phyloP scores from a whole-genome alignment of 176 grass and related monocot genomes.

The Aegilops bicornis region DNA sequence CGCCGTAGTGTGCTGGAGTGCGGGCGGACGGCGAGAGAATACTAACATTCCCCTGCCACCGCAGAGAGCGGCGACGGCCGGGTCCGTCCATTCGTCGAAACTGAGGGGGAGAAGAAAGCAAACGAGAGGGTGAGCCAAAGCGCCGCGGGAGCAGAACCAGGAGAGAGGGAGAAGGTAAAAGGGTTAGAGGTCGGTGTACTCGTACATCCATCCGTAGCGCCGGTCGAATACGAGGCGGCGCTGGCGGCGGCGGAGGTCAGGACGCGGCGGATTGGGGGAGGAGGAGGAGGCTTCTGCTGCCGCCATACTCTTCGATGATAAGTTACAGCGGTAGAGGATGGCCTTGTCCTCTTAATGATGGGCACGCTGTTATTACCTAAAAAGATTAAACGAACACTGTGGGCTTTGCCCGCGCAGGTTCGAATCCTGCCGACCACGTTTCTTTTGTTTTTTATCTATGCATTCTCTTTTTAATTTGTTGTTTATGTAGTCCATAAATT shows the following conservation, averaged over 20 bases:
- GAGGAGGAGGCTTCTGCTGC: neutral
- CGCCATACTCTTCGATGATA: neutral
- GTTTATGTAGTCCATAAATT: too few species aligned
- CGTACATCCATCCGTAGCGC: constrained; percentile 56
- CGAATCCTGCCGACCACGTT: constrained; percentile 94
- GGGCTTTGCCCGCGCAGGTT: constrained; percentile 95
- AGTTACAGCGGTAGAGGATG: too few species aligned
- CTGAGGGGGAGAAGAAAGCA: constrained; percentile 14
- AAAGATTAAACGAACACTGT: neutral
- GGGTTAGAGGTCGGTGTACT: neutral
- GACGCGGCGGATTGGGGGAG: neutral
- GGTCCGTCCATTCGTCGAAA: constrained; percentile 62
- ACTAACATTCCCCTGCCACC: constrained; percentile 58
- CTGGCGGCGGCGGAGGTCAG: neutral
- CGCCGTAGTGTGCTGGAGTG: neutral
- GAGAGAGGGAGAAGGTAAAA: neutral
- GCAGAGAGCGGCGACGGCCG: constrained; percentile 47
- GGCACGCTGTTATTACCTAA: constrained; percentile 6
- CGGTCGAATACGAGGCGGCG: constrained; percentile 50
- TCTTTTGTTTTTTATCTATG: too few species aligned
- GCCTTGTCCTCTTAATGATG: too few species aligned
- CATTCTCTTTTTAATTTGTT: too few species aligned
- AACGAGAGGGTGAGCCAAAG: neutral
- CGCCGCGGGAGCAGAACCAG: neutral
- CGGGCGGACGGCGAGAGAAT: neutral